Conservation (phyloP, 441 rosid species). For the Capsella rubella region DNA sequence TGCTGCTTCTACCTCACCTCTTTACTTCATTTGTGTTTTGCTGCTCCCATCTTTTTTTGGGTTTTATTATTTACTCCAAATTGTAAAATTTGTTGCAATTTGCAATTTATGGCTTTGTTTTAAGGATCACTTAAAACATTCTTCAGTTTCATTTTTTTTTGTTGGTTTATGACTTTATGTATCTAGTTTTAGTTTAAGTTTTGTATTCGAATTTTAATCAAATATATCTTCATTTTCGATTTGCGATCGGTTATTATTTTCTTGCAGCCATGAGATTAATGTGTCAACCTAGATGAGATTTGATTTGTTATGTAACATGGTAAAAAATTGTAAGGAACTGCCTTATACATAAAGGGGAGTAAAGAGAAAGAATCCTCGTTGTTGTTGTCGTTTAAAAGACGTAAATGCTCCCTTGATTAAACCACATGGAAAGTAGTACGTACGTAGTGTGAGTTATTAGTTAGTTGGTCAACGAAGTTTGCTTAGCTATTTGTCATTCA, state of each 20-base stretch:
- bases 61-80: neutral
- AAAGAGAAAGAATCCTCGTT: neutral
- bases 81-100: neutral
- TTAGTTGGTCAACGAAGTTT: constrained; percentile 5
- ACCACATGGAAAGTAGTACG: neutral
- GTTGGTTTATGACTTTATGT: too few relatives aligned
- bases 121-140: neutral
- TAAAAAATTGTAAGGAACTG: too few relatives aligned
- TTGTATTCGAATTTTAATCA: too few relatives aligned
- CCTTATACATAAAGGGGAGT: neutral
- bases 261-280: too few relatives aligned
- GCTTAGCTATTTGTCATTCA: neutral
- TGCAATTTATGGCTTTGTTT: neutral
- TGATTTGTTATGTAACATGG: neutral
- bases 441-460: too few relatives aligned
- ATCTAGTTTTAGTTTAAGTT: neutral
- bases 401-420: neutral
- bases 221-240: too few relatives aligned
- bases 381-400: neutral
- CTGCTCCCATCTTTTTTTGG: neutral
- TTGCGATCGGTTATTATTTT: too few relatives aligned
- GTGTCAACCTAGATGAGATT: too few relatives aligned
- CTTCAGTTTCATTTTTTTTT: neutral
- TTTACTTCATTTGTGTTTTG: neutral
- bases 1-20: neutral